A percentile compares a stretch with the other conserved stretches of the same genome.
phyloP scores from a whole-genome alignment of 2,329 filamentous ascomycete species.

The Diplodia sapinea region DNA sequence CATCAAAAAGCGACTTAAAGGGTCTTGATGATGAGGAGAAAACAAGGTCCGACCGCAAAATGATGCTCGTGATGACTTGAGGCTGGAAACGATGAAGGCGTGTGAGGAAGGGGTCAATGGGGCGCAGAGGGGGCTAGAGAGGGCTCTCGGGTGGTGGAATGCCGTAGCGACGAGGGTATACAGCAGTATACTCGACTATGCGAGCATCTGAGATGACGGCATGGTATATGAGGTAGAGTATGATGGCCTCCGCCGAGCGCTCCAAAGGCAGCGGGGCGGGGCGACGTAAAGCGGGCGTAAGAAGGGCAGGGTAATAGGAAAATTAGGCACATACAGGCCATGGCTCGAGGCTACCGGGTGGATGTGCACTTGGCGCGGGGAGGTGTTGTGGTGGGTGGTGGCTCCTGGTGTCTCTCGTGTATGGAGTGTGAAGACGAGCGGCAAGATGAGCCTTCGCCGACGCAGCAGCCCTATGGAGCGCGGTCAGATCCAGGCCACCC shows the following conservation, averaged over 20 bases:
- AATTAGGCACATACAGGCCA: slow-evolving; percentile 63
- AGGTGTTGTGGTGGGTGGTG: slow-evolving; percentile 30
- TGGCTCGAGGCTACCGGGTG: slow-evolving; percentile 55
- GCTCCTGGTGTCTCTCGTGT: slow-evolving; percentile 29
- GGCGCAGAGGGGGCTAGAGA: slow-evolving; percentile 26
- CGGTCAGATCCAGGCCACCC: slow-evolving; percentile 22
- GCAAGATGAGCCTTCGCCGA: slow-evolving; percentile 21
- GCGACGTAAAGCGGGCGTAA: slow-evolving; percentile 33
- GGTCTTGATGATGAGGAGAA: slow-evolving; percentile 38
- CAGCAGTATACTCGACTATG: slow-evolving; percentile 11
- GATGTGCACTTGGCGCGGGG: slow-evolving; percentile 17
- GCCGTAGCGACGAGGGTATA: slow-evolving; percentile 33
- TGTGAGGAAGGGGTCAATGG: slow-evolving; percentile 37
- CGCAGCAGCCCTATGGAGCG: slow-evolving; percentile 23
- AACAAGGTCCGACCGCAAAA: slow-evolving; percentile 50
- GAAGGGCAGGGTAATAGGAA: slow-evolving; percentile 42
- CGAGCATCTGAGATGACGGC: slow-evolving; percentile 40
- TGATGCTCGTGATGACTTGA: slow-evolving; percentile 40
- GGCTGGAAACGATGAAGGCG: slow-evolving; percentile 41
- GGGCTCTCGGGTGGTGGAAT: slow-evolving; percentile 33
- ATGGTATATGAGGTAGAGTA: slow-evolving; percentile 43
- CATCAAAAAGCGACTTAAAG: slow-evolving; percentile 43
- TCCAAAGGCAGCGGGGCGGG: slow-evolving; percentile 35
- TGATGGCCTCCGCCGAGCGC: slow-evolving; percentile 43
- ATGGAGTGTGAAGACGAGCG: slow-evolving; percentile 29